phyloP scores from a whole-genome alignment of 495 filamentous ascomycete species.

The Rostrohypoxylon terebratum region DNA sequence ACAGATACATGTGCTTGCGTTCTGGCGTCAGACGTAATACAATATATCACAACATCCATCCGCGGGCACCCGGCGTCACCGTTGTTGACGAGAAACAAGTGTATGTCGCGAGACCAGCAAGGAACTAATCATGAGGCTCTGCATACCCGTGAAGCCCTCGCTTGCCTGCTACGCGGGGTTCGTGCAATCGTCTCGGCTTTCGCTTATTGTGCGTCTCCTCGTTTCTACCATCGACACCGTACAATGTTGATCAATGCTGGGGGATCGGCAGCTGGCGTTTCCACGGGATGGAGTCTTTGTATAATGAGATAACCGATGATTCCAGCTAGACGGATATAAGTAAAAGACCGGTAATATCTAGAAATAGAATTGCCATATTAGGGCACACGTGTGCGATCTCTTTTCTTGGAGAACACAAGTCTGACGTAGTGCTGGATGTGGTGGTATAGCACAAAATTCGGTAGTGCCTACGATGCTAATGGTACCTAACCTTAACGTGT shows the following conservation, averaged over 20 bases:
- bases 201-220: no score
- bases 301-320: neutral
- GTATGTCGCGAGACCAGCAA: neutral
- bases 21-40: conserved; percentile 10
- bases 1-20: neutral
- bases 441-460: no score
- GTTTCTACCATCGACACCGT: neutral
- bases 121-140: neutral
- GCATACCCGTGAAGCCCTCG: neutral
- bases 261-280: neutral
- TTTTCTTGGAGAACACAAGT: no score
- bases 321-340: neutral
- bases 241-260: no score
- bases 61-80: neutral
- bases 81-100: neutral
- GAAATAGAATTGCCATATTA: conserved; percentile 6
- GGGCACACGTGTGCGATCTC: neutral
- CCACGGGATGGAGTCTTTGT: neutral
- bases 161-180: neutral
- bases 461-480: no score
- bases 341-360: conserved; percentile 5
- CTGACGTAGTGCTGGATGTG: no score
- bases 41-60: neutral
- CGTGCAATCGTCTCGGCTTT: neutral
- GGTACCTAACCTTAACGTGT: neutral